Evolutionary conservation across 140 eudicot species (phyloP).

Genomic region (Cichorium intybus): DNA sequence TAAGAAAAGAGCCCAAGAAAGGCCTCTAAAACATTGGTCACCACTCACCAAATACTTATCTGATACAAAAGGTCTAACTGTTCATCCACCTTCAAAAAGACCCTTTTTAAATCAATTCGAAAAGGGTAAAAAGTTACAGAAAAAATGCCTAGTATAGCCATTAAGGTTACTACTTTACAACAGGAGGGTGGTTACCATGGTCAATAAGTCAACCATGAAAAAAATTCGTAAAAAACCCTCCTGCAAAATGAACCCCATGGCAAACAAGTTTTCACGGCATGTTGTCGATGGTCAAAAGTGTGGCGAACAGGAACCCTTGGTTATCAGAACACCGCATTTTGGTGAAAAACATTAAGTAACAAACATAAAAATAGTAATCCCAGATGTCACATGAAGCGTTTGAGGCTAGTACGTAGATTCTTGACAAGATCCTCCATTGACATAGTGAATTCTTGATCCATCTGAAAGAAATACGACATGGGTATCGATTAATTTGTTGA

Average conservation of each 20-base stretch:
- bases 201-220: slow-evolving; percentile 52
- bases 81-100: slow-evolving; percentile 26
- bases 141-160: slow-evolving; percentile 34
- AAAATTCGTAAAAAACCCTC: slow-evolving; percentile 56
- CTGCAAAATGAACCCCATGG: slow-evolving; percentile 66
- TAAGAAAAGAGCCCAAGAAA: slow-evolving; percentile 13
- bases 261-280: slow-evolving; percentile 40
- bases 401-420: slow-evolving; percentile 47
- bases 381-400: slow-evolving; percentile 30
- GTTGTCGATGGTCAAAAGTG: slow-evolving; percentile 26
- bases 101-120: slow-evolving; percentile 5
- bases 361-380: neutral
- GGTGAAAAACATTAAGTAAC: slow-evolving; percentile 3
- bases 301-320: slow-evolving; percentile 34
- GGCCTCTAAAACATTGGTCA: slow-evolving; percentile 17
- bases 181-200: slow-evolving; percentile 76
- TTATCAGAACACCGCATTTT: slow-evolving; percentile 23
- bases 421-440: slow-evolving; percentile 58
- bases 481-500: neutral
- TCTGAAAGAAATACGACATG: slow-evolving; percentile 42
- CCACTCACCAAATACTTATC: slow-evolving; percentile 5
- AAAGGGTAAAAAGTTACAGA: slow-evolving; percentile 12
- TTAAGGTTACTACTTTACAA: slow-evolving; percentile 52
- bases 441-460: slow-evolving; percentile 49
- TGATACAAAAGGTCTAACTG: slow-evolving; percentile 15